Conservation (phyloP, 2,329 filamentous ascomycete genomes). For the Epichloe scottii region DNA sequence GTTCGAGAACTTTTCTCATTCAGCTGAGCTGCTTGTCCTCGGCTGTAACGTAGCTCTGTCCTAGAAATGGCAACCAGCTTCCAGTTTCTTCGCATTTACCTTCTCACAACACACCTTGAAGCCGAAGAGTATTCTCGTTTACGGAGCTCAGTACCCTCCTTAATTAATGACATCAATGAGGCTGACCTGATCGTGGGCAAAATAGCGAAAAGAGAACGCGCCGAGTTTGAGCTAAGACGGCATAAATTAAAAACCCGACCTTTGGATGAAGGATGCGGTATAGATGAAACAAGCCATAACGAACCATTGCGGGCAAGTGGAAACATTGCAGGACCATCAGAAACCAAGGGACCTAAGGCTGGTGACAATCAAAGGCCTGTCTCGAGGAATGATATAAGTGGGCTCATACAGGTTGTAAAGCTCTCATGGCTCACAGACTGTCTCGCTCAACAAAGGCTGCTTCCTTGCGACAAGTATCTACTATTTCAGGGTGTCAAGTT, state of each 20-base stretch:
- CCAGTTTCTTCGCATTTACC: constrained; percentile 51
- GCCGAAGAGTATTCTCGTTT: constrained; percentile 49
- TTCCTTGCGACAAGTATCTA: constrained; percentile 38
- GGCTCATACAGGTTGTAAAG: constrained; percentile 40
- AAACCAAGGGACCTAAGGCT: neutral
- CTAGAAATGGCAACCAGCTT: constrained; percentile 13
- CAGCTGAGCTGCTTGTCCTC: neutral
- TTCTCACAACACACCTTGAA: constrained; percentile 59
- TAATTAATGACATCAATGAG: constrained; percentile 62
- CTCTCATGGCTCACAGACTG: constrained; percentile 47
- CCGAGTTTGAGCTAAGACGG: constrained; percentile 63
- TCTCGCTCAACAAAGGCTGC: constrained; percentile 26
- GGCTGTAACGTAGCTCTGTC: neutral
- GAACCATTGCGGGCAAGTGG: neutral
- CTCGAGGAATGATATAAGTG: neutral
- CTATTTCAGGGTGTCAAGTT: constrained; percentile 38
- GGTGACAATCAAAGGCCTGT: neutral
- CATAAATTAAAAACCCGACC: constrained; percentile 47
- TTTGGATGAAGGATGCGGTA: neutral
- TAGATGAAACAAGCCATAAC: neutral
- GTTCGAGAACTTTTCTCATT: neutral
- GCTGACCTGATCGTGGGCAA: constrained; percentile 65
- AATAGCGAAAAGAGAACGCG: constrained; percentile 55
- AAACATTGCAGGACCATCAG: neutral
- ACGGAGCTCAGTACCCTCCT: constrained; percentile 48